Conservation (phyloP, 495 filamentous ascomycete genomes). For the Aspergillus cavernicola region DNA sequence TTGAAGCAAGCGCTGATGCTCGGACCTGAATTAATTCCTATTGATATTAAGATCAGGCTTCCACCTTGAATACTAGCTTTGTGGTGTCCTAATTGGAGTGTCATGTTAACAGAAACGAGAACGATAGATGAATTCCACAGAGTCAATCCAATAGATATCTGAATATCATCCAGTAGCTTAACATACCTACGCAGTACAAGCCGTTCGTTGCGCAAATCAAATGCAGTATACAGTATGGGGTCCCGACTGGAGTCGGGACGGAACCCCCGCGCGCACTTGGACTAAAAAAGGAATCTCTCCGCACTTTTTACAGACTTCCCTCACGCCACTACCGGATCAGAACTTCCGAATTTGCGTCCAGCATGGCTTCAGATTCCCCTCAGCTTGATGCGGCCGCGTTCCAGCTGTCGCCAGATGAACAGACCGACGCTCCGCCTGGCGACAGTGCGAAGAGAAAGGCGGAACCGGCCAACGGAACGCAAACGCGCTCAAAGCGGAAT, state of each 20-base stretch:
- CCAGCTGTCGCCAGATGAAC: constrained; percentile 23
- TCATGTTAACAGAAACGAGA: too few species aligned
- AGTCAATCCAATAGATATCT: too few species aligned
- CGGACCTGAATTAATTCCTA: too few species aligned
- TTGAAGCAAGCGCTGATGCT: too few species aligned
- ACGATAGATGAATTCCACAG: too few species aligned
- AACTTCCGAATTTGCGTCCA: constrained; percentile 2
- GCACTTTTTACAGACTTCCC: constrained; percentile 30
- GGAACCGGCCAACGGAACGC: constrained; percentile 46
- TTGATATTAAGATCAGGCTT: too few species aligned
- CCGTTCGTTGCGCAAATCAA: too few species aligned
- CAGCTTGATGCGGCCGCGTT: constrained; percentile 28
- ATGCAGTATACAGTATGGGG: constrained; percentile 16
- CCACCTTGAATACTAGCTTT: too few species aligned
- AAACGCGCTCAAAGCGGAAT: constrained; percentile 53
- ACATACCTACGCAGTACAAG: too few species aligned
- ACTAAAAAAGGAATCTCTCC: constrained; percentile 39
- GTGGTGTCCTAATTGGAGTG: too few species aligned
- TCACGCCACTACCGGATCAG: constrained; percentile 12
- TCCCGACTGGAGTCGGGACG: constrained; percentile 30
- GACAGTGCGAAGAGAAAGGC: constrained; percentile 46
- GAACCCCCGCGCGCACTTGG: constrained; percentile 31
- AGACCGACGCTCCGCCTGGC: constrained; percentile 18
- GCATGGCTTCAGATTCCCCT: constrained; percentile 42
- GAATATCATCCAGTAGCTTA: too few species aligned